Evolutionary conservation across 2,329 filamentous ascomycete species (phyloP), one percentile per base, ranked within the genome.

Genomic region (Fusarium brevicatenulatum): DNA sequence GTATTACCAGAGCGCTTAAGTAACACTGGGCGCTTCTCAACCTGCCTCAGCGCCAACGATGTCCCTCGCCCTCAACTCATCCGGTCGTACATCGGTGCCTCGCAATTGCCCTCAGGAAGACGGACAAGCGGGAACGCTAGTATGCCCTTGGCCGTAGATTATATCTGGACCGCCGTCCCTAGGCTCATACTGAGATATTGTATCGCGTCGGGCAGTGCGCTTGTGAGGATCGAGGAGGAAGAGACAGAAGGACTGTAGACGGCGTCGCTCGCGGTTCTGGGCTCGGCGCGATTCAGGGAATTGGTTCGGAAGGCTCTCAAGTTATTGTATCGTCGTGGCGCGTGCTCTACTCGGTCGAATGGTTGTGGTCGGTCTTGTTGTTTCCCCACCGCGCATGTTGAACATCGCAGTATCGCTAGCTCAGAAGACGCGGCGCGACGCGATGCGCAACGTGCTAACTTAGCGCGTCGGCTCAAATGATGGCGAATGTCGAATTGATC

Each of bases 41-140:
- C 11, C n/a, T 10, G n/a, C 5, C n/a, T 23, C n/a, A 43, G 13
- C n/a, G 7, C n/a, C 1, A 16, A 9, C 4, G 6, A 15, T 10
- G 21, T 42, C 5, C 4, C 15, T 6, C 9, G 40, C 15, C 9
- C 15, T 23, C 6, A 4, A 16, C 2, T 23, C 9, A 15, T 43
- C 5, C 40, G 21, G 21, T 10, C 39, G 9, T 10, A 1, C n/a
- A 42, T 16, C 1, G 9, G 5, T 2, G 40, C 13, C 9, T 42
- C 3, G 40, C 9, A 42, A 23, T 23, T 7, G 5, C 9, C 40
- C n/a, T 23, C 9, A 5, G n/a, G 4, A 5, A 16, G 0, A 43
- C 7, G 9, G 5, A 0, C 0, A 43, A 23, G 2, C 15, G 9
- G 4, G 15, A 16, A 23, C 1, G 9, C 5, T 13, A 43, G 1